Evolutionary conservation across 306 rosid genomes (phyloP), one percentile per base, ranked within the genome.

Genomic region (Ziziphus jujuba): DNA sequence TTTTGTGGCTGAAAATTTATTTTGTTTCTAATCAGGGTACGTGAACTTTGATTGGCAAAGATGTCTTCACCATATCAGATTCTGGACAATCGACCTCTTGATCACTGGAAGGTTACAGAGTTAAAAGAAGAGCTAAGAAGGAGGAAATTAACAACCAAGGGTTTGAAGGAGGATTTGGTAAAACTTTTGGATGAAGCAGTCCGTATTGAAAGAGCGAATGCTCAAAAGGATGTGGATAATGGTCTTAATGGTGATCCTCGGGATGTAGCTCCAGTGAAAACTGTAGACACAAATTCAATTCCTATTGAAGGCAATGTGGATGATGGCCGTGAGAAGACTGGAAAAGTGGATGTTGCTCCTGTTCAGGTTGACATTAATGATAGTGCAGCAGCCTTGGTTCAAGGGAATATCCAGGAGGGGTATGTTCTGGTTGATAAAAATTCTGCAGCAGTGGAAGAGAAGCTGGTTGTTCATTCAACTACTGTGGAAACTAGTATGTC

Each of bases 81-180:
- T 61, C 87, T 90, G 35, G 92, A 85, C 59, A 81, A 87, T 73
- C 84, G 90, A 22, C 87, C 99, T 9, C 71, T 95, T 84, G 79
- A 91, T 68, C 97, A 88, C 69, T 95, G 95, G 99, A 95, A 76
- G 84, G 99, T 95, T 72, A 81, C 91, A 0, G 99, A 84, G 72
- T 71, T 95, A 77, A 95, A 77, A 74, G 99, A 95, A 72, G 99
- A 95, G 83, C 86, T 95, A 5, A 91, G 78, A 87, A 91, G 79
- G 74, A 81, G 99, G 71, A 95, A 49, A 72, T 71, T 95, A 61
- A 68, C 84, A 14, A 81, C 81, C 45, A 88, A 63, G 74, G 99
- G 99, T 61, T 74, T 95, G 81, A 95, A 95, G 85, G 96, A 91
- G 49, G 99, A 95, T 74, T 85, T 95, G 75, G 70, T 95, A 21